Conservation (phyloP, 305 asterid genomes). For the Nicotiana rustica region DNA sequence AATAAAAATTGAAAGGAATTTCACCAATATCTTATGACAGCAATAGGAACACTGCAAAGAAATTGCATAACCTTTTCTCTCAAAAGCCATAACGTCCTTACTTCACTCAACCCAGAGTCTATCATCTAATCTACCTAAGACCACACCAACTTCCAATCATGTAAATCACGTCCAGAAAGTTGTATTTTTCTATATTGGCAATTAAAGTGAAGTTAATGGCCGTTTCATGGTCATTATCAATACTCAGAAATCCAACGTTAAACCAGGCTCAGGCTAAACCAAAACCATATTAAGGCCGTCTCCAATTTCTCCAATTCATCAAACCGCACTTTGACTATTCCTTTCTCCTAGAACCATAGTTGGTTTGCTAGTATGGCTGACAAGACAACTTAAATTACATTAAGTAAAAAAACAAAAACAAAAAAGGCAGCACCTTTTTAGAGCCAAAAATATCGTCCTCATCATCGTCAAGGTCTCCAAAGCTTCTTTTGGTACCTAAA, state of each 20-base stretch:
- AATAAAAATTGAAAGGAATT: neutral
- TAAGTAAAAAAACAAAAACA: neutral
- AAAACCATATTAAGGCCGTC: neutral
- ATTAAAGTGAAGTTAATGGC: neutral
- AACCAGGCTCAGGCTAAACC: neutral
- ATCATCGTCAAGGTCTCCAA: constrained; percentile 80
- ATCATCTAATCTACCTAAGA: neutral
- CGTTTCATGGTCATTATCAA: neutral
- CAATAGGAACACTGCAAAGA: neutral
- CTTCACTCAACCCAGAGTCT: neutral
- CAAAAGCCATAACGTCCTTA: neutral
- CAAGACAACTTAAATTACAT: neutral
- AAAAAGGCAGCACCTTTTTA: constrained; percentile 56
- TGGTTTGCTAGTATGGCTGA: neutral
- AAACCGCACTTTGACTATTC: neutral
- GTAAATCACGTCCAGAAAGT: neutral
- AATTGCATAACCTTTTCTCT: neutral
- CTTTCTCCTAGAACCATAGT: neutral
- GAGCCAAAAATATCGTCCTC: constrained; percentile 90
- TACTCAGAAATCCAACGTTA: neutral
- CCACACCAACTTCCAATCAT: neutral
- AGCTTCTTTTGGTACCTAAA: constrained; percentile 74
- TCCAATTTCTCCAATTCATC: neutral
- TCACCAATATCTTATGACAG: neutral
- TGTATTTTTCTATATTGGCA: neutral